Evolutionary conservation across 306 rosid species (phyloP).

Genomic region (Fragaria iinumae): DNA sequence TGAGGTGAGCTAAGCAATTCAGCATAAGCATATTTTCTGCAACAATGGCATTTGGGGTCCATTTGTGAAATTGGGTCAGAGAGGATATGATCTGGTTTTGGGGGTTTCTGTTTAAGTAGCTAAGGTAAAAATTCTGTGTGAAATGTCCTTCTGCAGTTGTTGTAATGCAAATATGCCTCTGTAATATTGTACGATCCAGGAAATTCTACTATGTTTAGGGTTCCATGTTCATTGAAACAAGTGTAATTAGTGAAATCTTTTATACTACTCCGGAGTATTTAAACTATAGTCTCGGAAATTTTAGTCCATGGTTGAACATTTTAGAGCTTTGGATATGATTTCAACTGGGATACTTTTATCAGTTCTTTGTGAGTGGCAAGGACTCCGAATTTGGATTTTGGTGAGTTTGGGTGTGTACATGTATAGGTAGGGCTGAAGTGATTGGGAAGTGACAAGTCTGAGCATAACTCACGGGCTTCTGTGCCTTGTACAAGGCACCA

Average conservation of each 20-base stretch:
- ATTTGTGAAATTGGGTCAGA: background rate
- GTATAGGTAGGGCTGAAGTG: background rate
- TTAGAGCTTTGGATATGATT: background rate
- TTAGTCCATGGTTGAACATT: background rate
- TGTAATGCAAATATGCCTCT: background rate
- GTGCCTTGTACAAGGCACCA: background rate
- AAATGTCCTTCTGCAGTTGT: background rate
- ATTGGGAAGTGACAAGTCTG: background rate
- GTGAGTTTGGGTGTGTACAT: background rate
- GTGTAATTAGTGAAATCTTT: background rate
- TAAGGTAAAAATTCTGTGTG: background rate
- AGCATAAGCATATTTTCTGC: conserved; percentile 4
- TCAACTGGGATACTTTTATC: background rate
- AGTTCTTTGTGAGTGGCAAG: background rate
- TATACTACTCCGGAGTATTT: too few species aligned
- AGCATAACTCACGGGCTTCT: conserved; percentile 14
- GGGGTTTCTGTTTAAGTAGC: background rate
- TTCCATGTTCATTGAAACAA: too few species aligned
- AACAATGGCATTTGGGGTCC: background rate
- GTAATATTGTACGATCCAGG: background rate
- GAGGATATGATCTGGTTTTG: background rate
- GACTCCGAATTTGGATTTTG: background rate
- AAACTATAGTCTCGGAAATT: too few species aligned
- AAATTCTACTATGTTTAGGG: background rate
- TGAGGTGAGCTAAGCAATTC: background rate